Evolutionary conservation across 2,329 filamentous ascomycete species (phyloP).

Genomic region (Curvularia sp.): DNA sequence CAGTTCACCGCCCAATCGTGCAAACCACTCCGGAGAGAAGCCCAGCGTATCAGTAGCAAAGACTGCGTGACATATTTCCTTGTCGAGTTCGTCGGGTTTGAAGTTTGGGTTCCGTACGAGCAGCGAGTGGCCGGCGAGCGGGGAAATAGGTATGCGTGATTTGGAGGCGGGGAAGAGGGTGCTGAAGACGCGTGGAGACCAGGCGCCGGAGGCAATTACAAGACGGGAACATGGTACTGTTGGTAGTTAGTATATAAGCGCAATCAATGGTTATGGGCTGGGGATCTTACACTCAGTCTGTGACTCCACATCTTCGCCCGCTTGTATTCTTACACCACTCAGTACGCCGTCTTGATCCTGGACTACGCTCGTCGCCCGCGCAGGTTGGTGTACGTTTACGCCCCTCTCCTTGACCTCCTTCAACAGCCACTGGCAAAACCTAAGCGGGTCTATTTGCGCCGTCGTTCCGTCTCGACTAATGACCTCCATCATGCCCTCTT

Average conservation of each 20-base stretch:
- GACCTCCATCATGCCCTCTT: conserved; percentile 64
- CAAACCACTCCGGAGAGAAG: conserved; percentile 76
- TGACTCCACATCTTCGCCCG: conserved; percentile 9
- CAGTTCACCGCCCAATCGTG: conserved; percentile 69
- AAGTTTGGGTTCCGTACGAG: conserved; percentile 68
- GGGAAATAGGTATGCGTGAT: conserved; percentile 63
- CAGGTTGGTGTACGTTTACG: conserved; percentile 71
- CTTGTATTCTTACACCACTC: conserved; percentile 54
- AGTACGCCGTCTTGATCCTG: conserved; percentile 61
- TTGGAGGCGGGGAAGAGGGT: conserved; percentile 67
- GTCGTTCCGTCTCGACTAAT: conserved; percentile 67
- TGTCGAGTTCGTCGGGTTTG: conserved; percentile 53
- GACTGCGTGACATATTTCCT: conserved; percentile 67
- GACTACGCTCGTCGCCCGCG: conserved; percentile 61
- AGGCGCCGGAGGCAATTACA: conserved; percentile 72
- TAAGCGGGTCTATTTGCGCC: conserved; percentile 73
- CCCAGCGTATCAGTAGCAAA: conserved; percentile 66
- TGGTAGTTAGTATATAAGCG: conserved; percentile 19
- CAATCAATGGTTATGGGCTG: background rate
- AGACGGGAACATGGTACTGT: conserved; percentile 68
- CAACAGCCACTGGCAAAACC: conserved; percentile 71
- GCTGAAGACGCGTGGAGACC: conserved; percentile 71
- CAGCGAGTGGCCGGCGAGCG: conserved; percentile 75
- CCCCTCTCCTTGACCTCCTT: conserved; percentile 63
- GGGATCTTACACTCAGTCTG: conserved; percentile 17